These are phyloP conservation scores for Plantago lanceolata DNA, from an alignment of 305 asterid species.

Conservation along the genomic window DNA sequence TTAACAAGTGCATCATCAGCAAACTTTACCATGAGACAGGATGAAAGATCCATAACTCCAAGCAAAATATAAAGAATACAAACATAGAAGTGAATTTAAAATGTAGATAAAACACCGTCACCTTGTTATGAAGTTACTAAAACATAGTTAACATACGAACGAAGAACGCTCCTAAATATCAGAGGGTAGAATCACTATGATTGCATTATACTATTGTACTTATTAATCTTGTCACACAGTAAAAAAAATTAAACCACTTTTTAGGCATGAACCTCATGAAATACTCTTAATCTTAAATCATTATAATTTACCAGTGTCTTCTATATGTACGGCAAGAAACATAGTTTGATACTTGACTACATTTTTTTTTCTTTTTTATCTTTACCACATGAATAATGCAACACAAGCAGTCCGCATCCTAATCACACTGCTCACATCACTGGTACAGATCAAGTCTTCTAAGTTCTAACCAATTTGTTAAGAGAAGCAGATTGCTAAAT, in stretches of 20 bases:
- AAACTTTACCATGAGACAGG: not conserved
- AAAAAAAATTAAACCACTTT: not conserved
- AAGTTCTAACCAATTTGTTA: not conserved
- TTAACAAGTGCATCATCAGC: constrained; percentile 23
- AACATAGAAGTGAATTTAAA: not conserved
- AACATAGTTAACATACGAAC: not conserved
- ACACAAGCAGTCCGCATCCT: not conserved
- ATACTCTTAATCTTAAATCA: not conserved
- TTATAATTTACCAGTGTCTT: not conserved
- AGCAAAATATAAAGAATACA: not conserved
- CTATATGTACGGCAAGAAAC: not conserved
- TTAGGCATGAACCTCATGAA: not conserved
- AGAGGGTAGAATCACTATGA: not conserved
- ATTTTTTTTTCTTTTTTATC: not conserved
- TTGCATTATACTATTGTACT: not conserved
- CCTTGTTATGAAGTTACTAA: not conserved
- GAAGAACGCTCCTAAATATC: not conserved
- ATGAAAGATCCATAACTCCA: not conserved
- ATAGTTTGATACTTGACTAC: not conserved
- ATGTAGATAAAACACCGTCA: not conserved
- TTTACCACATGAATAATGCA: too few species aligned
- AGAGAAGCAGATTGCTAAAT: not conserved
- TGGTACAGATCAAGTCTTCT: not conserved
- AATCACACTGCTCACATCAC: not conserved
- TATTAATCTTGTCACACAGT: not conserved